Evolutionary conservation across 805 yeast genomes (phyloP), one percentile per base, ranked within the genome.

Genomic region (Wickerhamomyces chaumierensis): DNA sequence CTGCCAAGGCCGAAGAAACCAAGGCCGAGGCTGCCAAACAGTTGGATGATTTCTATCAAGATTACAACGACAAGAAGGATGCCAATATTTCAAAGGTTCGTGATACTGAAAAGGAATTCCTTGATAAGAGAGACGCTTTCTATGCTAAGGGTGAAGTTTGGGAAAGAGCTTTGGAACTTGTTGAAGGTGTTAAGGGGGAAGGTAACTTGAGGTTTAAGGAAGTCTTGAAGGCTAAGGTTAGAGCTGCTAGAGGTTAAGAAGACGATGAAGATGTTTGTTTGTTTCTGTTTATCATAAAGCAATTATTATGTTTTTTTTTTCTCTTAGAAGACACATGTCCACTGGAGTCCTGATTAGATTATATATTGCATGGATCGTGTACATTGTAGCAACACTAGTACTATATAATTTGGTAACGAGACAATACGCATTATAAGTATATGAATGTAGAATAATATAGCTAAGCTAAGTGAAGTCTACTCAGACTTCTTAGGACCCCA

Each of bases 11-110:
- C 53, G 65, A 65, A 23, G 85, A 78, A 43, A 69, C 86, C 42
- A 72, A 81, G 40, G 71, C 74, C 37, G 79, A 80, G 45, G 97
- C 97, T 9, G 74, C 75, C 53, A 76, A 78, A 56, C 78, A 86
- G 39, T 75, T 87, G 53, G 96, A 90, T 57, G 95, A 83, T 46
- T 90, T 90, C 60, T 90, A 90, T 60, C 95, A 85, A 51, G 80
- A 79, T 55, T 90, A 90, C 68, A 87, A 85, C 63, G 67, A 70
- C 55, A 88, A 88, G 65, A 81, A 78, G 60, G 90, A 85, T 38
- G 71, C 71, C 47, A 73, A 77, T 37, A 63, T 78, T 40, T 78
- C 73, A 43, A 69, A 71, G 42, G 79, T 83, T 12, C 67, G 69
- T 55, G 65, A 66, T 37, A 92, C 81, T 48, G 84, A 85, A 49